These are phyloP conservation scores for Zarea fungicola DNA, from an alignment of 2,329 filamentous ascomycete species.

Conservation along the genomic window DNA sequence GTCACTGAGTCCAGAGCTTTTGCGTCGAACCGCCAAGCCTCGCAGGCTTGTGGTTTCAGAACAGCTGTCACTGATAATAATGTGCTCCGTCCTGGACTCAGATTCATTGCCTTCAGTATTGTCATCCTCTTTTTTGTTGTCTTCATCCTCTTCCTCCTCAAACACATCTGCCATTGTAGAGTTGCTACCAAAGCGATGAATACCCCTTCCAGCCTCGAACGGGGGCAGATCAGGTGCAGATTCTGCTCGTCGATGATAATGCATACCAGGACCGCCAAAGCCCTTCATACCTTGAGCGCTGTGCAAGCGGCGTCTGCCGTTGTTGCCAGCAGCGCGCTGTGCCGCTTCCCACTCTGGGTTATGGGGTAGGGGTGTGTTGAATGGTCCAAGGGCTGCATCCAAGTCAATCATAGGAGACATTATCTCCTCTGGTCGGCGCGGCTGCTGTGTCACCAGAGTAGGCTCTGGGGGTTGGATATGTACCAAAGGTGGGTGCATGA, in stretches of 20 bases:
- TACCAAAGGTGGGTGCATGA: slow-evolving; percentile 14
- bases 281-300: slow-evolving; percentile 69
- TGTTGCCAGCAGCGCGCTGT: slow-evolving; percentile 50
- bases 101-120: slow-evolving; percentile 28
- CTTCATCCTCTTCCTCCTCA: slow-evolving; percentile 72
- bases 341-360: slow-evolving; percentile 64
- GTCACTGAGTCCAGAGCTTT: slow-evolving; percentile 42
- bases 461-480: slow-evolving; percentile 32
- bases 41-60: slow-evolving; percentile 9
- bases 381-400: slow-evolving; percentile 87
- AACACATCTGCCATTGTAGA: slow-evolving; percentile 83
- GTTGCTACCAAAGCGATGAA: slow-evolving; percentile 59
- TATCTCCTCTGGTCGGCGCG: slow-evolving; percentile 48
- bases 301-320: slow-evolving; percentile 63
- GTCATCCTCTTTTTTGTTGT: slow-evolving; percentile 37
- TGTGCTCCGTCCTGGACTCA: not conserved
- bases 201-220: slow-evolving; percentile 59
- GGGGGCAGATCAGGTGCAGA: slow-evolving; percentile 75
- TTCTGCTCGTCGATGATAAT: slow-evolving; percentile 73
- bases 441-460: slow-evolving; percentile 25
- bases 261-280: slow-evolving; percentile 63
- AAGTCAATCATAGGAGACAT: slow-evolving; percentile 84
- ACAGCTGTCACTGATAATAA: slow-evolving; percentile 2
- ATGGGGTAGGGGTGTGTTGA: slow-evolving; percentile 69
- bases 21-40: slow-evolving; percentile 31